Base-by-base conservation (phyloP, 169 alveolate genomes). In the Babesia gibsoni region DNA sequence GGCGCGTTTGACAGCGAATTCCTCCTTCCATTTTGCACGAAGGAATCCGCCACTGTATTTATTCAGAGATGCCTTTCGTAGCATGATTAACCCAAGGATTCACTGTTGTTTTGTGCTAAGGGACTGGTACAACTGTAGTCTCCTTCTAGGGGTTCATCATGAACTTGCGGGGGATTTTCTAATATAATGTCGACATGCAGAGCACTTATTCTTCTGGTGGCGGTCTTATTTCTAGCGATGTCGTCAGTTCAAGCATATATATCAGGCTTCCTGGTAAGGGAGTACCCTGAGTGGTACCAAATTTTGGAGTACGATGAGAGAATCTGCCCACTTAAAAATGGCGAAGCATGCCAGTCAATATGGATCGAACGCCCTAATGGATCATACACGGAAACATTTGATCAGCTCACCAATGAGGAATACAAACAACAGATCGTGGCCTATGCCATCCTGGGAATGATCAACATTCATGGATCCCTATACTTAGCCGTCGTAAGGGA, bases 361-460 rank as follows among this genome's bases (percentile, higher is more conserved):
- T 75, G 84, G 84, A 65, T 75, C 2, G 50, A 52, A 30, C 68
- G 84, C 8, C 63, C 73, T 6, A 56, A 41, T 16, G 68, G 57
- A 35, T 46, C 41, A 6, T 50, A 65, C 16, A 75, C 57, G 4
- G 84, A 75, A 58, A 45, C 84, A 0, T 16, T 29, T 46, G 36
- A 29, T 14, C 64, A 78, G 7, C 27, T 65, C 52, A 67, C 84
- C 2, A 58, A 52, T 14, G 84, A 75, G 69, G 52, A 16, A 3
- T 73, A 63, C 7, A 0, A 52, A 3, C 16, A 32, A 12, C 59
- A 75, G 72, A 18, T 22, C 22, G 2, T 18, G 23, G 52, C 59
- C 35, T 59, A 75, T 22, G 78, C 79, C 41, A 59, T 75, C 41
- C 41, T 75, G 78, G 84, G 84, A 37, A 30, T 75, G 42, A 33